Evolutionary conservation across 192 early-diverging fungal genomes (phyloP).

Genomic region (Powellomyces hirtus): DNA sequence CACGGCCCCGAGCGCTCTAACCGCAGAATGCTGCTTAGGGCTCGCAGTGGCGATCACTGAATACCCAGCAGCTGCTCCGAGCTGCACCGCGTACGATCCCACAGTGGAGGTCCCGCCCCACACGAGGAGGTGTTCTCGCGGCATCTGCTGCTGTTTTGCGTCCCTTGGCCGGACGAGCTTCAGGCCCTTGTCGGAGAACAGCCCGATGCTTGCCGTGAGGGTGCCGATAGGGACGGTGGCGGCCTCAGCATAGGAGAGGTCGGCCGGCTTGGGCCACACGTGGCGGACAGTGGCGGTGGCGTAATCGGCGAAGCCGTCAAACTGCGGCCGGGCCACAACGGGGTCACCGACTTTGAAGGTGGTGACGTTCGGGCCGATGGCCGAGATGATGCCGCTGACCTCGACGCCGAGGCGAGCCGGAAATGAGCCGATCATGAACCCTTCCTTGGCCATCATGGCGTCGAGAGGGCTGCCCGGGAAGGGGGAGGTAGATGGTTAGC

Average conservation of each 20-base stretch:
- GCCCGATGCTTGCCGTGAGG: background rate
- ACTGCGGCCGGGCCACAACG: background rate
- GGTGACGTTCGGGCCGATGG: background rate
- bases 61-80: constrained; percentile 21
- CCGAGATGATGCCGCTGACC: constrained; percentile 1
- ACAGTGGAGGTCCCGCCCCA: constrained; percentile 18
- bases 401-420: constrained; percentile 10
- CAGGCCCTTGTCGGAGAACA: constrained; percentile 13
- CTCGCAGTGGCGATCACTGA: constrained; percentile 20
- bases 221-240: background rate
- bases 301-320: constrained; percentile 11
- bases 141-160: background rate
- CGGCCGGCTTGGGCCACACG: constrained; percentile 4
- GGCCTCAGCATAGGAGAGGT: constrained; percentile 21
- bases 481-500: background rate
- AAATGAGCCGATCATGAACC: background rate
- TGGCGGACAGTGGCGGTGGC: background rate
- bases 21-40: background rate
- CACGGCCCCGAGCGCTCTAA: constrained; percentile 4
- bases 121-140: constrained; percentile 23
- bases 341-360: constrained; percentile 7
- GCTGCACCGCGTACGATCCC: constrained; percentile 24
- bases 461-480: background rate
- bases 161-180: background rate
- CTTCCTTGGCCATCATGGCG: constrained; percentile 3